phyloP scores from a whole-genome alignment of 768 basidiomycete species.

The Trametes coccinea region DNA sequence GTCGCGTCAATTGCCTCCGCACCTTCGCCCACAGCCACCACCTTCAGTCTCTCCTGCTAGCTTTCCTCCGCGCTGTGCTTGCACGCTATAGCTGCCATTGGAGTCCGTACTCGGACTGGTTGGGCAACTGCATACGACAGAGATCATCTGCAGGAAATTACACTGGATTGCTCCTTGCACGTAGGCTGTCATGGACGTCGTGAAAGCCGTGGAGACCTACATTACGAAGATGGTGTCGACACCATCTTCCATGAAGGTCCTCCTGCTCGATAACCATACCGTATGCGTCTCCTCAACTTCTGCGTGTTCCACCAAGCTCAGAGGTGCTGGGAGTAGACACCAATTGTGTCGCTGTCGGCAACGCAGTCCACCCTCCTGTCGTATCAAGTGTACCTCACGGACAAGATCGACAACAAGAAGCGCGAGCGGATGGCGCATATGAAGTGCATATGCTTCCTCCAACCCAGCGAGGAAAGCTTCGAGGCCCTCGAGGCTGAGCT shows the following conservation, averaged over 20 bases:
- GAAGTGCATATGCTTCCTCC: conserved; percentile 95
- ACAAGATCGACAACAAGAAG: conserved; percentile 92
- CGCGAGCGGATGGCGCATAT: conserved; percentile 94
- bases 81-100: too few relatives aligned
- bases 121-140: background rate
- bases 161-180: background rate
- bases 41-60: background rate
- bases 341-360: conserved; percentile 91
- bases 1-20: conserved; percentile 13
- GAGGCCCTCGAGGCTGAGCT: conserved; percentile 83
- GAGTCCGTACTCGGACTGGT: background rate
- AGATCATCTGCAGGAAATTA: background rate
- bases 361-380: conserved; percentile 92
- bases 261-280: conserved; percentile 92
- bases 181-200: conserved; percentile 73
- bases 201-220: conserved; percentile 95
- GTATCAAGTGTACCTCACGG: conserved; percentile 97
- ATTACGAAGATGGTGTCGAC: conserved; percentile 84
- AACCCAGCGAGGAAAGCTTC: conserved; percentile 79
- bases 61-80: background rate
- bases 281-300: conserved; percentile 46
- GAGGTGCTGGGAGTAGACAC: conserved; percentile 56
- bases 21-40: conserved; percentile 12
- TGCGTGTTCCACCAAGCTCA: background rate
- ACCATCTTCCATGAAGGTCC: conserved; percentile 91